Evolutionary conservation across 495 filamentous ascomycete species (phyloP).

Genomic region (Parathielavia appendiculata): DNA sequence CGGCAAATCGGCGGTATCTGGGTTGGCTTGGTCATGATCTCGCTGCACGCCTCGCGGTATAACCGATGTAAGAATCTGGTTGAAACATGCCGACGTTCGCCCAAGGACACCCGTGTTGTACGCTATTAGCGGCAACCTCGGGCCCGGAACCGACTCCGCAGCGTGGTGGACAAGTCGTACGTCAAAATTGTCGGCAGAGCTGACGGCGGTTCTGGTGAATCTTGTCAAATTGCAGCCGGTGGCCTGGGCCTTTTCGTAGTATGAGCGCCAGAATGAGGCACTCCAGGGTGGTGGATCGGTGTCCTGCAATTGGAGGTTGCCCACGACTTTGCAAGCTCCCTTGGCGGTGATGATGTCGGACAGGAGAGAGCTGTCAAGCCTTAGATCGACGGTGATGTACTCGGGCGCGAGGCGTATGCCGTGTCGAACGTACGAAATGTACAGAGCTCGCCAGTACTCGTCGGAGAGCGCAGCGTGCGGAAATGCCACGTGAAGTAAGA

Average conservation of each 20-base stretch:
- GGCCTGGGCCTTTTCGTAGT: constrained; percentile 52
- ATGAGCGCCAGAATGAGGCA: constrained; percentile 46
- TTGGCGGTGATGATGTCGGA: constrained; percentile 45
- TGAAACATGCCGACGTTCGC: constrained; percentile 61
- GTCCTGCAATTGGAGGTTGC: constrained; percentile 44
- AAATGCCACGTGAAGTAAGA: constrained; percentile 58
- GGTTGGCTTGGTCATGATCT: constrained; percentile 13
- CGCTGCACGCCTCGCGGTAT: constrained; percentile 49
- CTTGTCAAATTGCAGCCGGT: constrained; percentile 60
- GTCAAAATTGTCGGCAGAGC: constrained; percentile 53
- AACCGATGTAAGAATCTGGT: constrained; percentile 60
- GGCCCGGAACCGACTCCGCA: constrained; percentile 38
- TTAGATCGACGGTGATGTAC: constrained; percentile 60
- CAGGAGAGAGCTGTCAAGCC: constrained; percentile 43
- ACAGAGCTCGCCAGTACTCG: constrained; percentile 38
- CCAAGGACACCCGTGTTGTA: constrained; percentile 63
- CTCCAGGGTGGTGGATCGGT: constrained; percentile 50
- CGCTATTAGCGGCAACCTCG: constrained; percentile 53
- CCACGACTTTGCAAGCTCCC: constrained; percentile 64
- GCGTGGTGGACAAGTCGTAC: constrained; percentile 49
- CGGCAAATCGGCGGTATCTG: constrained; percentile 2
- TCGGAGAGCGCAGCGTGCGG: constrained; percentile 29
- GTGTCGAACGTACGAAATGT: constrained; percentile 54
- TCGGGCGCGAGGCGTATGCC: constrained; percentile 62
- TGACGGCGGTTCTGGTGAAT: constrained; percentile 51